phyloP scores from a whole-genome alignment of 2,329 filamentous ascomycete genomes.

The Paracorniculantispora psalliotae region DNA sequence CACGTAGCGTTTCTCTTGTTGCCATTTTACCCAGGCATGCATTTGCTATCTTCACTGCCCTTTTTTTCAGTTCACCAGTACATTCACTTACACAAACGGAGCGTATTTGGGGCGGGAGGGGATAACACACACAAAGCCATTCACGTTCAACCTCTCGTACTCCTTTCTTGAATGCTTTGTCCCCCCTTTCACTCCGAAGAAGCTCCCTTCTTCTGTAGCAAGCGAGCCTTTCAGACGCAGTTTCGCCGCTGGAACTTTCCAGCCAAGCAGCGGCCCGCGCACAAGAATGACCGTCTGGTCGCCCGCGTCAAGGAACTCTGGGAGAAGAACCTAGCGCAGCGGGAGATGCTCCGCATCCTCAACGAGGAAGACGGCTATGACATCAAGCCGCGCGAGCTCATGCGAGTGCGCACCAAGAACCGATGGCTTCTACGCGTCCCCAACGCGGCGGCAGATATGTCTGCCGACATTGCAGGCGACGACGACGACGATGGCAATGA shows the following conservation, averaged over 20 bases:
- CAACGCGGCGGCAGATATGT: conserved; percentile 35
- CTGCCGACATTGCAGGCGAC: conserved; percentile 38
- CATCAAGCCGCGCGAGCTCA: conserved; percentile 66
- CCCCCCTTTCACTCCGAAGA: conserved; percentile 2
- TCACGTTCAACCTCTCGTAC: background rate
- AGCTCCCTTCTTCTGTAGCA: conserved; percentile 41
- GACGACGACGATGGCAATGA: conserved; percentile 15
- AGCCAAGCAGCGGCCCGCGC: conserved; percentile 64
- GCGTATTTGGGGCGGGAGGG: conserved; percentile 5
- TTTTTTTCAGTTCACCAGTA: background rate
- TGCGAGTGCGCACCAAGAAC: conserved; percentile 64
- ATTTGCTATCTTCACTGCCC: background rate
- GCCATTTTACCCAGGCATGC: background rate
- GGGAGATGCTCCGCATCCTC: conserved; percentile 67
- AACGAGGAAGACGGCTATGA: conserved; percentile 65
- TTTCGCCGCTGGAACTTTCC: conserved; percentile 78
- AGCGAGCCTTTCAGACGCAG: conserved; percentile 70
- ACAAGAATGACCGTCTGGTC: conserved; percentile 64
- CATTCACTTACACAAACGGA: conserved; percentile 17
- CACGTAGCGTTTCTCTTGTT: background rate
- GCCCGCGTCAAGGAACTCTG: conserved; percentile 70
- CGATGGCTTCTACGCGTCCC: conserved; percentile 61
- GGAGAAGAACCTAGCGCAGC: conserved; percentile 67
- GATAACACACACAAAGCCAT: background rate
- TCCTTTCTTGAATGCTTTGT: background rate